Evolutionary conservation across 169 alveolate species (phyloP), one percentile per base, ranked within the genome.

Genomic region (Cryptosporidium felis): DNA sequence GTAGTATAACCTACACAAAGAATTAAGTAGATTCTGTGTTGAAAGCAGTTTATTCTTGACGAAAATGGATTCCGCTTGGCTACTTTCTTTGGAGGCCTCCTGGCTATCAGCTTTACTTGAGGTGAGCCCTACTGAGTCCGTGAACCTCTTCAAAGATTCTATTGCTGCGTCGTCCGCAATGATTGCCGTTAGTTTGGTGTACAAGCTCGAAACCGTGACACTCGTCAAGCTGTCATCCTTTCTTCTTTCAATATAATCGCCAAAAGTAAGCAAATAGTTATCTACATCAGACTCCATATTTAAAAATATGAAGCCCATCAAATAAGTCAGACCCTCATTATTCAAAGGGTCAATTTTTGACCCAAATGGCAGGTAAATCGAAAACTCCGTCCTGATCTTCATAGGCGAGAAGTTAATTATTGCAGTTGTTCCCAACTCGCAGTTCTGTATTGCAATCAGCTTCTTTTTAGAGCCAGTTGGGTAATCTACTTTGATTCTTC

Each of bases 311-410:
- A 74, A 53, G 10, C 67, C 56, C 85, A 74, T 74, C 23, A 74
- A 47, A 58, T 74, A 74, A 21, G 67, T 56, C 28, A 74, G 28
- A 12, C 85, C 85, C 41, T 74, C 41, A 36, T 74, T 16, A 2
- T 49, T 38, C 1, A 49, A 53, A 6, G 85, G 67, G 14, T 74
- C 85, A 8, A 74, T 49, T 14, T 56, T 49, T 3, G 49, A 74
- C 5, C 85, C 85, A 36, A 74, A 53, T 0, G 85, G 74, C 9
- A 74, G 21, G 28, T 74, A 74, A 14, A 74, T 21, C 9, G 85
- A 74, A 21, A 51, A 53, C 5, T 74, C 85, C 3, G 85, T 74
- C 28, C 56, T 74, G 28, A 74, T 74, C 26, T 36, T 74, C 65
- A 56, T 74, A 18, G 74, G 65, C 21, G 85, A 53, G 38, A 38